phyloP scores from a whole-genome alignment of 495 filamentous ascomycete genomes.

The Umbilicaria muhlenbergii region DNA sequence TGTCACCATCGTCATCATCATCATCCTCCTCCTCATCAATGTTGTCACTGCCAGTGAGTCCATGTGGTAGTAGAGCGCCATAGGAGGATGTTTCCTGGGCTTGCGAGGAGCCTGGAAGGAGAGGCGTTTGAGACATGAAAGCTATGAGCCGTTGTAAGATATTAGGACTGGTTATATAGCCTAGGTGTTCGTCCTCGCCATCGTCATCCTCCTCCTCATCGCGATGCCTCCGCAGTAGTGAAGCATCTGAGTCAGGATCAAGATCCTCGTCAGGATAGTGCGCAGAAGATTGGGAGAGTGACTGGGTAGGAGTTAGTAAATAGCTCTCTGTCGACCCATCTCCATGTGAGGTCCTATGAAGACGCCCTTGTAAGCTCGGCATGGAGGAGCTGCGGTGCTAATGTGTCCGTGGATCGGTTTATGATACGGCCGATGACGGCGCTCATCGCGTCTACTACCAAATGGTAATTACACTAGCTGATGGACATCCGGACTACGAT shows the following conservation, averaged over 20 bases:
- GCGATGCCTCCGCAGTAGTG: background rate
- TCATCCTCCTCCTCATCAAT: too few species aligned
- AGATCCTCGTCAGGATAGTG: background rate
- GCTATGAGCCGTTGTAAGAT: background rate
- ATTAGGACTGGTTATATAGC: background rate
- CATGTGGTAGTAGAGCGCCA: constrained; percentile 1
- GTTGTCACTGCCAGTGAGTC: background rate
- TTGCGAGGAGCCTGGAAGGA: background rate
- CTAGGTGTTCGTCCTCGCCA: background rate
- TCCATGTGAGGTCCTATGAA: background rate
- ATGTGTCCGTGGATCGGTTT: background rate
- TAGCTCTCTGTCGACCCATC: background rate
- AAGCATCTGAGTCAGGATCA: constrained; percentile 2
- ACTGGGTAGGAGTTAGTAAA: background rate
- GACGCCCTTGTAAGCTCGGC: background rate
- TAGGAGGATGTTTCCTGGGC: background rate
- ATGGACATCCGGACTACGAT: background rate
- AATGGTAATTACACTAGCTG: too few species aligned
- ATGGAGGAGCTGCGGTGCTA: background rate
- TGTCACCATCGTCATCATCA: background rate
- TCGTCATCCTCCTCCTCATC: background rate
- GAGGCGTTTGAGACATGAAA: constrained; percentile 7
- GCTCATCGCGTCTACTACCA: background rate
- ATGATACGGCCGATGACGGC: background rate
- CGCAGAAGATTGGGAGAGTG: background rate